Conservation (phyloP, 139 green algal species). For the Yamagishiella unicocca region DNA sequence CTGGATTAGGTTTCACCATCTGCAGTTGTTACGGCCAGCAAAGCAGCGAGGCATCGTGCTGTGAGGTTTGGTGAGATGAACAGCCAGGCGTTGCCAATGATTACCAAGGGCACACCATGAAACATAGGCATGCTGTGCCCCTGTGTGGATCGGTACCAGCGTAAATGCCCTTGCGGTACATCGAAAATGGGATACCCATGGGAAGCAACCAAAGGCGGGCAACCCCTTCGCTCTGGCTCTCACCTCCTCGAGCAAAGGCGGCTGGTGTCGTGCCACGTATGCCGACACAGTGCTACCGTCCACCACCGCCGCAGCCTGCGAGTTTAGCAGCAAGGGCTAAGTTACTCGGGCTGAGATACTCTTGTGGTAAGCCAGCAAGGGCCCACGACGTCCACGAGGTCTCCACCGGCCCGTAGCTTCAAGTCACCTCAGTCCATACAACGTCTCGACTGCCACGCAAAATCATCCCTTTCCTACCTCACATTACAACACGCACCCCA, state of each 20-base stretch:
- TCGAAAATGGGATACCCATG: neutral
- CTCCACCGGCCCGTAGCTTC: neutral
- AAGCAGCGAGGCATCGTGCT: neutral
- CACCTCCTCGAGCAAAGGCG: slow-evolving; percentile 65
- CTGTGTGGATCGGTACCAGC: neutral
- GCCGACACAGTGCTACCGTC: slow-evolving; percentile 58
- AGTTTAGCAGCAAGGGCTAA: neutral
- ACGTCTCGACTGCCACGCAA: neutral
- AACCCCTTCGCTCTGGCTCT: neutral
- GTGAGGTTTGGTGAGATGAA: neutral
- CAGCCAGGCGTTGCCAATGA: neutral
- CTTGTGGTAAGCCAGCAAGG: neutral
- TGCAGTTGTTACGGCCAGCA: neutral
- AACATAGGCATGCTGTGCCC: neutral
- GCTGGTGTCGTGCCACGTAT: slow-evolving; percentile 71
- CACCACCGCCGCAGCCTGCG: slow-evolving; percentile 76
- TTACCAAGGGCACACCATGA: neutral
- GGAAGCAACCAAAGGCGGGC: neutral
- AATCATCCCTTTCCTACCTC: neutral
- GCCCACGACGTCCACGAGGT: neutral
- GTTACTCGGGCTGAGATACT: neutral
- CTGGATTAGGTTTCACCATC: neutral
- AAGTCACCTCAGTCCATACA: neutral
- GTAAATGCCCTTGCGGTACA: neutral
- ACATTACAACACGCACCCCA: neutral